phyloP scores from a whole-genome alignment of 148 eudicot species.

The Rhododendron kiyosumense region DNA sequence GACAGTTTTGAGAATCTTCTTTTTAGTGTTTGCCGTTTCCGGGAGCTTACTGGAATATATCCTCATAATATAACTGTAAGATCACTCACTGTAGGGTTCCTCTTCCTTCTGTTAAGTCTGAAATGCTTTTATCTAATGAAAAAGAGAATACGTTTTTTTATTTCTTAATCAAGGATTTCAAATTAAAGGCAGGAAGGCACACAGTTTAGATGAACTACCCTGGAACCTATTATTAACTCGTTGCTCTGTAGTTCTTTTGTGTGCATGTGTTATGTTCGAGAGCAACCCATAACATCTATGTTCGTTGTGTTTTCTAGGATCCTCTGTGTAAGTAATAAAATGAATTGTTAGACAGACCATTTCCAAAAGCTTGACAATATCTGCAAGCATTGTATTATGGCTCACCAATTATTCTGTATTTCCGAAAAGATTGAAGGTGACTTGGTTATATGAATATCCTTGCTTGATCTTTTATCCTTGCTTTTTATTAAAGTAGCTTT shows the following conservation, averaged over 20 bases:
- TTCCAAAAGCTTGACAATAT: background rate
- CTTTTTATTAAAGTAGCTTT: background rate
- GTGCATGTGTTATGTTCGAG: background rate
- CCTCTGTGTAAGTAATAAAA: background rate
- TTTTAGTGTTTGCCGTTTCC: conserved; percentile 87
- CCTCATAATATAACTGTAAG: conserved; percentile 92
- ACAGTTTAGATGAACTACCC: background rate
- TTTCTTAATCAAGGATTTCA: background rate
- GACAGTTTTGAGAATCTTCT: conserved; percentile 97
- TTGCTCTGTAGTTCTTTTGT: background rate
- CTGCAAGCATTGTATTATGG: background rate
- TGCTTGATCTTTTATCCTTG: background rate
- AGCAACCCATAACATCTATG: background rate
- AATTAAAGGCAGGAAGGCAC: background rate
- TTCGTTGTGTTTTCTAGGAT: background rate
- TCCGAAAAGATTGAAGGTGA: background rate
- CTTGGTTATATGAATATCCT: background rate
- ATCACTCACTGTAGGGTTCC: background rate
- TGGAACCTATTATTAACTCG: no score
- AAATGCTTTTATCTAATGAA: background rate
- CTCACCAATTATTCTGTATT: background rate
- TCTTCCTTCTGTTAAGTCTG: background rate
- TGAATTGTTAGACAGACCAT: background rate
- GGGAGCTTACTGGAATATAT: conserved; percentile 89
- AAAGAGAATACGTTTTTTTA: background rate